phyloP scores from a whole-genome alignment of 768 basidiomycete genomes.

The Termitomyces sp. region DNA sequence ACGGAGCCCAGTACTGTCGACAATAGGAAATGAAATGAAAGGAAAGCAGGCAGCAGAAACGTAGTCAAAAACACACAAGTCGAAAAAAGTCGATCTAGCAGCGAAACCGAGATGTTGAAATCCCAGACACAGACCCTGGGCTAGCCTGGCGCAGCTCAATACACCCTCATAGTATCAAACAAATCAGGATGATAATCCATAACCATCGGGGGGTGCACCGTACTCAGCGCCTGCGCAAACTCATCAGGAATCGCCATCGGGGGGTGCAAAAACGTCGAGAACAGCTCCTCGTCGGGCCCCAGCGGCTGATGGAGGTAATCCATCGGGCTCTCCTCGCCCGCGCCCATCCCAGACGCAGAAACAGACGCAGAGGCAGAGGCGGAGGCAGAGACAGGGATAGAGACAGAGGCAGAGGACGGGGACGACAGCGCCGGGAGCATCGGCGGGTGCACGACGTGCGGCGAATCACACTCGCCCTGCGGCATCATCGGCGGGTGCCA shows the following conservation, averaged over 20 bases:
- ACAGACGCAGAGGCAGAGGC: too few relatives aligned
- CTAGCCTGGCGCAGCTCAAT: neutral
- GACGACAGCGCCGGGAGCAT: constrained; percentile 43
- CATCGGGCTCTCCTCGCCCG: constrained; percentile 56
- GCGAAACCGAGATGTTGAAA: neutral
- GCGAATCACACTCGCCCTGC: constrained; percentile 46
- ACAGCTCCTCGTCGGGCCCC: constrained; percentile 64
- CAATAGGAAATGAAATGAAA: neutral
- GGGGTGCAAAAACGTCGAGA: constrained; percentile 40
- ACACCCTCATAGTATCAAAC: constrained; percentile 20
- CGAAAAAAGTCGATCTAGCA: too few relatives aligned
- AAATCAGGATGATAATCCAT: constrained; percentile 17
- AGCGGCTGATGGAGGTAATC: constrained; percentile 66
- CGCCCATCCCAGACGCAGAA: constrained; percentile 9
- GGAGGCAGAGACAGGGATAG: too few relatives aligned
- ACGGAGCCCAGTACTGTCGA: too few relatives aligned
- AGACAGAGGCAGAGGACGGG: too few relatives aligned
- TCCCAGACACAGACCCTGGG: neutral
- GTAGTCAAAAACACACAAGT: too few relatives aligned
- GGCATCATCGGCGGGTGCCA: constrained; percentile 79
- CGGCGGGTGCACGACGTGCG: constrained; percentile 60
- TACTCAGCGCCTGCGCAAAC: constrained; percentile 1
- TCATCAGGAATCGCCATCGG: constrained; percentile 37
- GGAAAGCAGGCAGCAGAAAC: neutral
- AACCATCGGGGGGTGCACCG: constrained; percentile 19